Evolutionary conservation across 164 flowering plant genomes (phyloP).

Genomic region (Umbilicus rupestris): DNA sequence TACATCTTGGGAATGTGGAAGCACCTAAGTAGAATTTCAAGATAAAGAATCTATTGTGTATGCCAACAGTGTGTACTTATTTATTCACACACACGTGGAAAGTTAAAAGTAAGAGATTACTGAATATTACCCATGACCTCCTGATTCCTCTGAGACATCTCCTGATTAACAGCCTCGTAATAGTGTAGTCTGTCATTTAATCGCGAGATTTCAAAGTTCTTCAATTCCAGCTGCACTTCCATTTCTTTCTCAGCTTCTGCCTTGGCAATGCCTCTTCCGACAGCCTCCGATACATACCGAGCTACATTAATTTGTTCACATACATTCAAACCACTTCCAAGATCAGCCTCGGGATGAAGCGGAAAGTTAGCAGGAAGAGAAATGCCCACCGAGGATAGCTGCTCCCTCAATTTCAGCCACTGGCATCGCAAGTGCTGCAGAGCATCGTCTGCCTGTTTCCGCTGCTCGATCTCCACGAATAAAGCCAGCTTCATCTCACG

Average conservation of each 20-base stretch:
- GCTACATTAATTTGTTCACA: conserved; percentile 48
- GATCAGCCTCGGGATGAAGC: conserved; percentile 18
- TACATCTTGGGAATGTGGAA: background rate
- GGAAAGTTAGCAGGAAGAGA: conserved; percentile 38
- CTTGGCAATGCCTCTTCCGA: conserved; percentile 71
- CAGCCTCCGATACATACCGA: conserved; percentile 51
- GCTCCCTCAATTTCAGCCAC: conserved; percentile 52
- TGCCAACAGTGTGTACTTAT: no score
- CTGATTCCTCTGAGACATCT: conserved; percentile 94
- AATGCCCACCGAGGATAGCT: conserved; percentile 47
- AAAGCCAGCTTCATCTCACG: conserved; percentile 58
- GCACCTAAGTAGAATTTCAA: background rate
- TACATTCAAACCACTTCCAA: conserved; percentile 30
- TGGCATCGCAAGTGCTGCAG: conserved; percentile 37
- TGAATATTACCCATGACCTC: conserved; percentile 59
- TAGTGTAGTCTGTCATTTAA: conserved; percentile 59
- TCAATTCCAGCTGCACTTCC: conserved; percentile 56
- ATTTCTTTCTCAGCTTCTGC: conserved; percentile 73
- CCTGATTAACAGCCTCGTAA: conserved; percentile 78
- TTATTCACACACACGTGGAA: no score
- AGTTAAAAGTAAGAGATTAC: no score
- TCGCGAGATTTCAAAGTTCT: conserved; percentile 83
- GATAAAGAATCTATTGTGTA: no score
- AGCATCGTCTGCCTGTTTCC: conserved; percentile 73
- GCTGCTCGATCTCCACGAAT: conserved; percentile 71